Evolutionary conservation across 2,329 filamentous ascomycete genomes (phyloP).

Genomic region (Epichloe sibirici): DNA sequence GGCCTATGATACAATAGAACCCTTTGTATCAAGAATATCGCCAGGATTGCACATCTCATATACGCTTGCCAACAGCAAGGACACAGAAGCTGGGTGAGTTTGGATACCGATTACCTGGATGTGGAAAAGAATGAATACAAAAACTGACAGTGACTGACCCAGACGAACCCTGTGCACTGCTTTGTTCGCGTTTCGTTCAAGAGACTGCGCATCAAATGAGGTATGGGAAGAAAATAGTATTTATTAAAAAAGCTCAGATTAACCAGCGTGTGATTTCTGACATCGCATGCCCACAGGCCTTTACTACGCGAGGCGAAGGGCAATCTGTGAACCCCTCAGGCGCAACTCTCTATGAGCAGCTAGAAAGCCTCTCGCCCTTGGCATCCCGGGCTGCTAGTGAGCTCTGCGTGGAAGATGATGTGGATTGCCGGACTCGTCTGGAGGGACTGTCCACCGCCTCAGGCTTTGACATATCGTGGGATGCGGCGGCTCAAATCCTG

Average conservation of each 20-base stretch:
- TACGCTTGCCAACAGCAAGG: conserved; percentile 34
- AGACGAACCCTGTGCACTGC: conserved; percentile 38
- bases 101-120: not conserved
- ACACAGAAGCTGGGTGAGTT: conserved; percentile 13
- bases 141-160: not conserved
- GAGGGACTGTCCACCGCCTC: conserved; percentile 37
- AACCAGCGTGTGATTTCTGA: not conserved
- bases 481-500: conserved; percentile 52
- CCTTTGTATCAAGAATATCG: conserved; percentile 62
- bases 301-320: conserved; percentile 38
- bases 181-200: conserved; percentile 43
- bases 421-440: conserved; percentile 37
- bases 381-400: conserved; percentile 37
- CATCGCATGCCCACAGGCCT: conserved; percentile 35
- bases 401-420: conserved; percentile 35
- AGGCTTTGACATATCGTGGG: conserved; percentile 67
- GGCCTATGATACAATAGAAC: conserved; percentile 47
- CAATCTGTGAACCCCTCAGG: not conserved
- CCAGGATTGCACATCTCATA: conserved; percentile 76
- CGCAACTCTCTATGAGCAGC: conserved; percentile 46
- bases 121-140: not conserved
- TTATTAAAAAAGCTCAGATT: not conserved
- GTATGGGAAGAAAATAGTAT: conserved; percentile 9
- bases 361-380: conserved; percentile 45
- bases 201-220: conserved; percentile 37